Percentiles rank a stretch among this genome's conserved stretches.
phyloP scores from a whole-genome alignment of 1,139 yeast species.

The Ogataea hybrid region DNA sequence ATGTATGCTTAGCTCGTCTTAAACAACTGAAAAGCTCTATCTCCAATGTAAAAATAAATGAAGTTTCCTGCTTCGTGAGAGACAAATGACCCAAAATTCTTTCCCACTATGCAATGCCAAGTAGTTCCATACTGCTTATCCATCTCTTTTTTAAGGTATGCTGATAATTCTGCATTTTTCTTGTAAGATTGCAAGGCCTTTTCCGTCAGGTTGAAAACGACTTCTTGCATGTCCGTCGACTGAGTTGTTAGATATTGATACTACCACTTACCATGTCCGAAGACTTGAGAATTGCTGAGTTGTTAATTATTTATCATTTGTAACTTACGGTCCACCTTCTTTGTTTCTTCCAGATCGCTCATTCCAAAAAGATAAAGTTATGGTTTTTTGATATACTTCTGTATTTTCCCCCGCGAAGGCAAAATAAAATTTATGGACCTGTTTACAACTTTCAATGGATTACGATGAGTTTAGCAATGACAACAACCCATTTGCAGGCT shows the following conservation, averaged over 20 bases:
- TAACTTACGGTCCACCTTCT: slow-evolving; percentile 15
- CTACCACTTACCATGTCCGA: slow-evolving; percentile 39
- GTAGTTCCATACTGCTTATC: slow-evolving; percentile 71
- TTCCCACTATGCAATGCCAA: slow-evolving; percentile 96
- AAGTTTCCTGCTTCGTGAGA: slow-evolving; percentile 85
- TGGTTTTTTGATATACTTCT: no score
- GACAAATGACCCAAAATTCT: slow-evolving; percentile 89
- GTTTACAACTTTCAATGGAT: slow-evolving; percentile 25
- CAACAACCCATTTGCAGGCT: slow-evolving; percentile 46
- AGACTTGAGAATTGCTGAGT: slow-evolving; percentile 38
- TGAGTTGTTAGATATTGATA: slow-evolving; percentile 22
- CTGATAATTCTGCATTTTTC: slow-evolving; percentile 75
- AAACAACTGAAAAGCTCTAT: slow-evolving; percentile 76
- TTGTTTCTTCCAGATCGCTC: slow-evolving; percentile 9
- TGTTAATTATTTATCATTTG: not conserved
- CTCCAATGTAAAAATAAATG: slow-evolving; percentile 80
- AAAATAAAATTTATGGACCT: slow-evolving; percentile 5
- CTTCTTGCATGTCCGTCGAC: slow-evolving; percentile 58
- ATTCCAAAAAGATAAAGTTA: not conserved
- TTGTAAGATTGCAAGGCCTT: slow-evolving; percentile 50
- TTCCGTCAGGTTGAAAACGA: slow-evolving; percentile 56
- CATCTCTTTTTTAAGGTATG: slow-evolving; percentile 71
- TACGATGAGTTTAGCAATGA: slow-evolving; percentile 42
- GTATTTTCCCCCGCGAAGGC: slow-evolving; percentile 12
- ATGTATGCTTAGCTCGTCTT: slow-evolving; percentile 53